Conservation (phyloP, 148 eudicot species). For the Fagopyrum esculentum region DNA sequence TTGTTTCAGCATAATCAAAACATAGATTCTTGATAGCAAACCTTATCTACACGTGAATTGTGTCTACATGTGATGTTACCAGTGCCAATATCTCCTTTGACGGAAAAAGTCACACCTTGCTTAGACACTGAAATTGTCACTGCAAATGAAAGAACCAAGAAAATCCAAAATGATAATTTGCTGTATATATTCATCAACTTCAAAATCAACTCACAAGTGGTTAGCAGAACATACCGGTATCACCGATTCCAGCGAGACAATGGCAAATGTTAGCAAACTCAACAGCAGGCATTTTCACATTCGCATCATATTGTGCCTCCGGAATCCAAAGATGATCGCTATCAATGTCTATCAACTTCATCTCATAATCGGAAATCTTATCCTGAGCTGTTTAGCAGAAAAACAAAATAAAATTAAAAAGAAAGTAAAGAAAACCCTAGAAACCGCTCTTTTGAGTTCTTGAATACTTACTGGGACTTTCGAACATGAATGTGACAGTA, state of each 20-base stretch:
- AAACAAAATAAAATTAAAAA: background rate
- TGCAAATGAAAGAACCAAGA: constrained; percentile 8
- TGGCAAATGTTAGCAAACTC: constrained; percentile 51
- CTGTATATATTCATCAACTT: background rate
- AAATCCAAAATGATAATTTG: too few relatives aligned
- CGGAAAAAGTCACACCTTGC: constrained; percentile 65
- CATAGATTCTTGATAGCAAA: background rate
- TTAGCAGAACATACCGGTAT: constrained; percentile 34
- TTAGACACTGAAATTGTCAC: constrained; percentile 60
- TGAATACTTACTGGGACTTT: constrained; percentile 41
- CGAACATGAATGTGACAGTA: constrained; percentile 67
- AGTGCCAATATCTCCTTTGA: constrained; percentile 61
- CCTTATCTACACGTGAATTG: constrained; percentile 50
- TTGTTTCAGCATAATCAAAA: background rate
- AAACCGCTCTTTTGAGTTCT: background rate
- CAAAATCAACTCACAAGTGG: background rate
- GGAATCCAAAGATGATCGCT: constrained; percentile 70
- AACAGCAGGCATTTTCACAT: constrained; percentile 53
- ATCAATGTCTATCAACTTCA: constrained; percentile 75
- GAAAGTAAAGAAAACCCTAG: constrained; percentile 12
- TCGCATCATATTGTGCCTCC: constrained; percentile 57
- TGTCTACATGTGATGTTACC: constrained; percentile 56
- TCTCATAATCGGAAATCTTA: constrained; percentile 63
- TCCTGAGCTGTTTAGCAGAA: constrained; percentile 37
- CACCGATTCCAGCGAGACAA: constrained; percentile 52